Base-by-base conservation (phyloP, 2,329 filamentous ascomycete genomes). In the Bisporella sp. region DNA sequence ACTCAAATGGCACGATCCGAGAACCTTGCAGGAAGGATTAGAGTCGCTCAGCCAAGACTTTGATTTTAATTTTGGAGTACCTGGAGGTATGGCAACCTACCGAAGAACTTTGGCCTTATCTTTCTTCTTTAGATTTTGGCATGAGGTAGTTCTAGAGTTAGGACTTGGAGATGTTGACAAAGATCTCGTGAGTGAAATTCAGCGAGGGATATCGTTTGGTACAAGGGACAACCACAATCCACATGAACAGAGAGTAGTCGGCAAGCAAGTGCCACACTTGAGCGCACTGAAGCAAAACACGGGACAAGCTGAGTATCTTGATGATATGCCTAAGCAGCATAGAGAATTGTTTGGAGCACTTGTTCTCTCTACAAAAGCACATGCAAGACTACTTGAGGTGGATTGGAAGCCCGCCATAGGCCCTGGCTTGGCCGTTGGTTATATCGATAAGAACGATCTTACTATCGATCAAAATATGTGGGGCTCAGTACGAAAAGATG, bases 101-200 rank as follows among this genome's bases (percentile, higher is more conserved):
- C 78, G 92, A 12, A 93, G 90, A 65, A 87, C 90, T 1, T 72
- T 97, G 7, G 90, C 92, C 0, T 73, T 96, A 48, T 84, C 90
- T 2, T 93, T 97, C 74, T 97, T 96, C 70, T 96, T 96, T 70
- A 83, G 90, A 40, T 97, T 96, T 68, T 96, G 95, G 66, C 87
- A 96, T 62, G 91, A 96, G 57, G 78, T 91, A 0, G 73, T 96
- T 44, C 74, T 79, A 0, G 75, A 76, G 13, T 65, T 93, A 1
- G 69, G 71, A 44, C 66, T 73, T 29, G 66, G 71, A 1, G 71
- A 77, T 13, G 61, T 82, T 41, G 90, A 96, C 62, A 73, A 75
- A 41, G 82, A 95, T 57, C 87, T 85, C 0, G 77, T 93, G 33
- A 78, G 80, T 5, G 92, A 96, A 64, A 85, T 97, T 46, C 88